Percentiles rank a stretch among this genome's conserved stretches.
Conservation (phyloP, 192 early-diverging fungal genomes). For the Radiomyces spectabilis region DNA sequence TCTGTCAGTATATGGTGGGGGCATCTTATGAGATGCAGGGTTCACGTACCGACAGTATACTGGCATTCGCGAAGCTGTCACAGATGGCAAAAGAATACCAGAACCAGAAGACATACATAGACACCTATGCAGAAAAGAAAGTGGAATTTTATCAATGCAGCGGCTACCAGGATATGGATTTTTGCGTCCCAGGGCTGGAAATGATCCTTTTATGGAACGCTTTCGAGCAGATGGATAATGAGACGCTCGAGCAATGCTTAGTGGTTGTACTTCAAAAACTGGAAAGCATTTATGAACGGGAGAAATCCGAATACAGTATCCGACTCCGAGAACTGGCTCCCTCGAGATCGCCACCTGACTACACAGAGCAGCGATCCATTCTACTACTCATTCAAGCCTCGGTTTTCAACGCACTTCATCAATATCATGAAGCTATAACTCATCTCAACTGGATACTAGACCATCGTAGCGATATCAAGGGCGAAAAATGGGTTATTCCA, state of each 20-base stretch:
- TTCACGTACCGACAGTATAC: constrained; percentile 60
- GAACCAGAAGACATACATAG: constrained; percentile 32
- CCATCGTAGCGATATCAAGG: constrained; percentile 20
- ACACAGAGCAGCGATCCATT: constrained; percentile 28
- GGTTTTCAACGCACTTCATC: constrained; percentile 32
- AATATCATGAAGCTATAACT: constrained; percentile 27
- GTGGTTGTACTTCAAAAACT: constrained; percentile 20
- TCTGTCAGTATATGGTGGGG: constrained; percentile 38
- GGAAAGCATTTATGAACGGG: constrained; percentile 15
- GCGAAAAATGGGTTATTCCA: constrained; percentile 41
- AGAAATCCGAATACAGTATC: constrained; percentile 18
- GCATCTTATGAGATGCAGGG: constrained; percentile 43
- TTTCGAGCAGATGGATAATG: constrained; percentile 32
- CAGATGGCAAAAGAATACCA: constrained; percentile 7
- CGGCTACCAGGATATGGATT: constrained; percentile 35
- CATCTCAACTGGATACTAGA: constrained; percentile 43
- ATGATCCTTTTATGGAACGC: constrained; percentile 38
- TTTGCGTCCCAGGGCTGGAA: constrained; percentile 35
- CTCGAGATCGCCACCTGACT: constrained; percentile 6
- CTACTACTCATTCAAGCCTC: constrained; percentile 40
- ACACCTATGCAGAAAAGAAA: constrained; percentile 39
- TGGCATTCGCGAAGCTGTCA: constrained; percentile 43
- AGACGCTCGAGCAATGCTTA: constrained; percentile 13
- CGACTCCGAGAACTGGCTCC: constrained; percentile 17
- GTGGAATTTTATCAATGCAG: constrained; percentile 30